Conservation (phyloP, 2,329 filamentous ascomycete species). For the Calonectria honghensis region DNA sequence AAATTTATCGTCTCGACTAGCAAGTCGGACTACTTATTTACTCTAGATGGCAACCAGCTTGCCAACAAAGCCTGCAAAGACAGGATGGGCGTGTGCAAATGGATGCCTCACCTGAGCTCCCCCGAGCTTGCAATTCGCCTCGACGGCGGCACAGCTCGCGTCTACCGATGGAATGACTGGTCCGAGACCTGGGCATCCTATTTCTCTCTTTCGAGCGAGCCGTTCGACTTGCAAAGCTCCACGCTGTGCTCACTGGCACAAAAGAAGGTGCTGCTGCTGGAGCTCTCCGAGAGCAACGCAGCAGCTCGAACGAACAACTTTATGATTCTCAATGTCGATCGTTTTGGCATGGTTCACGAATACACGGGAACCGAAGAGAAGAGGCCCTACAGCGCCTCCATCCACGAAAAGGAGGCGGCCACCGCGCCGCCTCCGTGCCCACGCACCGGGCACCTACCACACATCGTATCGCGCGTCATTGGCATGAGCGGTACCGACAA, state of each 20-base stretch:
- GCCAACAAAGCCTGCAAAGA: conserved; percentile 42
- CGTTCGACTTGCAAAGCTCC: conserved; percentile 51
- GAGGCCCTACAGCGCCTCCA: conserved; percentile 14
- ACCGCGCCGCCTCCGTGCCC: not conserved
- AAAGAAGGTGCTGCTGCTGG: conserved; percentile 44
- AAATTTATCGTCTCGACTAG: conserved; percentile 59
- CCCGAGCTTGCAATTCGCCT: conserved; percentile 55
- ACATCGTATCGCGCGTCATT: conserved; percentile 43
- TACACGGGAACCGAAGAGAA: conserved; percentile 11
- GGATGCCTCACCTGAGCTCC: conserved; percentile 49
- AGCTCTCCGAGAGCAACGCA: conserved; percentile 31
- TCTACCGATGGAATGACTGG: conserved; percentile 57
- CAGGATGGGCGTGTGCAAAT: conserved; percentile 42
- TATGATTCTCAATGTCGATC: conserved; percentile 41
- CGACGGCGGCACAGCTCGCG: conserved; percentile 48
- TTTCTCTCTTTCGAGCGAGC: conserved; percentile 34
- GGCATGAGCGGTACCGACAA: conserved; percentile 59
- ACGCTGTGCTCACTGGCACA: conserved; percentile 43
- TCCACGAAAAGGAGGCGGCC: not conserved
- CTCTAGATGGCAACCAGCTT: conserved; percentile 49
- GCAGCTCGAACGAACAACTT: conserved; percentile 29
- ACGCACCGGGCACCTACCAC: conserved; percentile 26
- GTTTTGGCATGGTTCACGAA: not conserved
- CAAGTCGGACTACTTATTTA: conserved; percentile 57
- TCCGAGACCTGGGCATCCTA: conserved; percentile 47